These are phyloP conservation scores for Microdochium bolleyi DNA, from an alignment of 2,329 filamentous ascomycete genomes.

Conservation along the genomic window DNA sequence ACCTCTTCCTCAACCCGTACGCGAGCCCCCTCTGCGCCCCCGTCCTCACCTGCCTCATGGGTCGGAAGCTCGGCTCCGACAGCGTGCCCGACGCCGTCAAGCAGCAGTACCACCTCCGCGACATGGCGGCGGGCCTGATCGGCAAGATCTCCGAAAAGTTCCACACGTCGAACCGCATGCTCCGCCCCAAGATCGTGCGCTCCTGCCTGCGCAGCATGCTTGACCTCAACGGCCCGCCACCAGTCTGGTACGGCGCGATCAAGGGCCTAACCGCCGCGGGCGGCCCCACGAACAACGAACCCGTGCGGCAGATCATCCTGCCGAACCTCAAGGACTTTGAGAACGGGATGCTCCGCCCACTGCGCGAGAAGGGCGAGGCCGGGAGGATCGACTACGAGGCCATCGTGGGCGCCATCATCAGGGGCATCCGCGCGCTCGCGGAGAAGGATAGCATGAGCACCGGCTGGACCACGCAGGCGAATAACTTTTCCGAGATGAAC, in stretches of 20 bases:
- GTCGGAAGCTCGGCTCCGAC: conserved; percentile 63
- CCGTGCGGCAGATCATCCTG: conserved; percentile 47
- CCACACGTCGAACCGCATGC: conserved; percentile 67
- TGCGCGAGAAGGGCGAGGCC: conserved; percentile 41
- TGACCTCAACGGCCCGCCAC: conserved; percentile 73
- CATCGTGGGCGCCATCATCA: conserved; percentile 47
- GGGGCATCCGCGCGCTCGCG: conserved; percentile 39
- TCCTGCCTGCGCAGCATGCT: conserved; percentile 90
- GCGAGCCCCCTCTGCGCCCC: conserved; percentile 67
- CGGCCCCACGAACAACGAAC: conserved; percentile 38
- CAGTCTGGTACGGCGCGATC: conserved; percentile 84
- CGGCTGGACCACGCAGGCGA: conserved; percentile 14
- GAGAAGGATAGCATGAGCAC: conserved; percentile 15
- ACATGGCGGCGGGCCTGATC: conserved; percentile 76
- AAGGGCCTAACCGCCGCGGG: conserved; percentile 73
- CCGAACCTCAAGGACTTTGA: conserved; percentile 49
- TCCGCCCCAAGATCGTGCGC: conserved; percentile 83
- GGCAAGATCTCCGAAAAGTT: conserved; percentile 76
- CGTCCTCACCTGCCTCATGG: conserved; percentile 84
- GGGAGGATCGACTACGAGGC: conserved; percentile 41
- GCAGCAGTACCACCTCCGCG: conserved; percentile 72
- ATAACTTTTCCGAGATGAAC: conserved; percentile 23
- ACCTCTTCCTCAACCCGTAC: conserved; percentile 62
- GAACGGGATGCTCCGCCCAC: conserved; percentile 40
- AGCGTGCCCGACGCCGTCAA: conserved; percentile 42